These are phyloP conservation scores for Tolypocladium ovalisporum DNA, from an alignment of 2,329 filamentous ascomycete species.

Conservation along the genomic window DNA sequence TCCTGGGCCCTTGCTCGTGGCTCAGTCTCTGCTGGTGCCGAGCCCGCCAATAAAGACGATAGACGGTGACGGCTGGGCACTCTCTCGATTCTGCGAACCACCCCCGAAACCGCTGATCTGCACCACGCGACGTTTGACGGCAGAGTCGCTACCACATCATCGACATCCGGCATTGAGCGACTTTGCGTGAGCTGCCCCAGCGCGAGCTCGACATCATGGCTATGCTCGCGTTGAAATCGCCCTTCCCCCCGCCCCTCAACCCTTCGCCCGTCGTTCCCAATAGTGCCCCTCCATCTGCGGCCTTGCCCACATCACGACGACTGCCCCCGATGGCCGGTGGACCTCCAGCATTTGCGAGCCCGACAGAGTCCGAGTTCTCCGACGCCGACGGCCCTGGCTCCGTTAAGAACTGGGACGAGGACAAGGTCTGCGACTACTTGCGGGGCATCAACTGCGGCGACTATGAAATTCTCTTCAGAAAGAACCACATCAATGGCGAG, in stretches of 20 bases:
- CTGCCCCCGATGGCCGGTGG: conserved; percentile 35
- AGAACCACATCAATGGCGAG: conserved; percentile 95
- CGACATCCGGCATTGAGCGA: not conserved
- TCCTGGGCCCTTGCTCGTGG: not conserved
- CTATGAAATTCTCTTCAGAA: conserved; percentile 81
- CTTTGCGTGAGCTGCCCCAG: not conserved
- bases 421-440: conserved; percentile 83
- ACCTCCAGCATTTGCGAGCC: conserved; percentile 59
- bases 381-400: conserved; percentile 68
- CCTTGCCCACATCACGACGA: conserved; percentile 39
- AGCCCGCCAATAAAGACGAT: not conserved
- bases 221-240: conserved; percentile 67
- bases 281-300: conserved; percentile 32
- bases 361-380: conserved; percentile 88
- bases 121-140: not conserved
- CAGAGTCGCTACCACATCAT: not conserved
- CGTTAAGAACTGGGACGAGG: conserved; percentile 82
- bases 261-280: conserved; percentile 34
- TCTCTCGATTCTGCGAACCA: too few relatives aligned
- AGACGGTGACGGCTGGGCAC: not conserved
- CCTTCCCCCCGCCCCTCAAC: conserved; percentile 47
- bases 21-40: not conserved
- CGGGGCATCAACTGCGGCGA: conserved; percentile 85
- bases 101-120: not conserved
- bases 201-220: conserved; percentile 42